phyloP scores from a whole-genome alignment of 495 filamentous ascomycete species.

The Cercophora newfieldiana region DNA sequence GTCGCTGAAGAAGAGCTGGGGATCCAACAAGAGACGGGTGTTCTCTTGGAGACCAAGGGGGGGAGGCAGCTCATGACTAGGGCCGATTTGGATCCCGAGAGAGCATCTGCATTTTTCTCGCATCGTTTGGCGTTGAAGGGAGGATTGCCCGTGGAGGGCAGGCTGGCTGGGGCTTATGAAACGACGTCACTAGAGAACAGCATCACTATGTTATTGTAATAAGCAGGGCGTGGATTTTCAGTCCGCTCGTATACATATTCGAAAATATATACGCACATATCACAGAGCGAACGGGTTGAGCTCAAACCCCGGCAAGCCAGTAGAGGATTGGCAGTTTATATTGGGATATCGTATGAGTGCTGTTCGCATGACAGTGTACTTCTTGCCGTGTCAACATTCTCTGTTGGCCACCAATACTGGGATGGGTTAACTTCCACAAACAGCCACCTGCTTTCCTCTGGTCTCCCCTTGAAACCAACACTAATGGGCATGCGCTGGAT shows the following conservation, averaged over 20 bases:
- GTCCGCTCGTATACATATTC: background rate
- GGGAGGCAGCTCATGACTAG: background rate
- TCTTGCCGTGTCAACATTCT: too few relatives aligned
- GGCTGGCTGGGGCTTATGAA: background rate
- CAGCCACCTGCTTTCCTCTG: too few relatives aligned
- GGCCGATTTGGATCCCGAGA: background rate
- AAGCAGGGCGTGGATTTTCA: background rate
- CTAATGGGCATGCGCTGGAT: too few relatives aligned
- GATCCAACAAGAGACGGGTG: background rate
- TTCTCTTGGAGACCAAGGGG: slow-evolving; percentile 14
- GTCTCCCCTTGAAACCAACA: too few relatives aligned
- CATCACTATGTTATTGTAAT: background rate
- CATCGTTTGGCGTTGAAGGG: background rate
- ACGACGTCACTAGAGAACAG: background rate
- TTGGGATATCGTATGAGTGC: too few relatives aligned
- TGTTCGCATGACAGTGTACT: too few relatives aligned
- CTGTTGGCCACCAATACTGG: too few relatives aligned
- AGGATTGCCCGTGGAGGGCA: background rate
- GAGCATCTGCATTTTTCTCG: background rate
- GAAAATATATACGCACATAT: background rate
- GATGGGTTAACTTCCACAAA: too few relatives aligned
- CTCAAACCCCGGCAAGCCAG: too few relatives aligned
- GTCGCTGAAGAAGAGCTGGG: background rate
- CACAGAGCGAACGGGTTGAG: background rate
- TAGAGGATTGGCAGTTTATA: too few relatives aligned